Evolutionary conservation across 371 early-diverging fungal genomes (phyloP).

Genomic region (Phascolomyces articulosus): DNA sequence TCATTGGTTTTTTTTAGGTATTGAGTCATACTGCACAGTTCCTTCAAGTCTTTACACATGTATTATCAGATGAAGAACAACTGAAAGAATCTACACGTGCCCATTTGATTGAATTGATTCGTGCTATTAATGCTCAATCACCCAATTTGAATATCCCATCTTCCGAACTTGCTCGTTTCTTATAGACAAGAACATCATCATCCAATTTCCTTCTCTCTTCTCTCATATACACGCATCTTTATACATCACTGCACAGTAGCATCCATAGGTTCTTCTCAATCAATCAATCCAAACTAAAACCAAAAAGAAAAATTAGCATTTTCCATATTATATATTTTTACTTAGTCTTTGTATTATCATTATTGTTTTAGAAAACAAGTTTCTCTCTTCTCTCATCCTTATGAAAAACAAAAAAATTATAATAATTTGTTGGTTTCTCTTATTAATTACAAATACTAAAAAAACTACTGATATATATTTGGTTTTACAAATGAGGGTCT

Average conservation of each 20-base stretch:
- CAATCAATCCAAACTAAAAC: too few relatives aligned
- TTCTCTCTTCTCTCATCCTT: background rate
- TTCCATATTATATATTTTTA: too few relatives aligned
- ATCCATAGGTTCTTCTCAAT: too few relatives aligned
- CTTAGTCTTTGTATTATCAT: constrained; percentile 1
- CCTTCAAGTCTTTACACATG: constrained; percentile 50
- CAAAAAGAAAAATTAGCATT: too few relatives aligned
- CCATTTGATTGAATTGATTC: constrained; percentile 61
- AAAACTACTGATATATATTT: too few relatives aligned
- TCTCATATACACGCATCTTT: too few relatives aligned
- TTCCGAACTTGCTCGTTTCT: constrained; percentile 20
- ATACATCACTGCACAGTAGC: too few relatives aligned
- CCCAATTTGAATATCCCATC: constrained; percentile 15
- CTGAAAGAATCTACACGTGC: constrained; percentile 54
- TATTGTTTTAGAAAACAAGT: background rate
- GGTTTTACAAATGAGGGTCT: too few relatives aligned
- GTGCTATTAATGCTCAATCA: constrained; percentile 50
- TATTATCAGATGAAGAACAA: constrained; percentile 57
- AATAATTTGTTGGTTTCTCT: too few relatives aligned
- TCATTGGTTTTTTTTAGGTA: constrained; percentile 16
- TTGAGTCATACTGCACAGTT: constrained; percentile 30
- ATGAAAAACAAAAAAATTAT: too few relatives aligned
- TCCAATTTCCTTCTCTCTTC: too few relatives aligned
- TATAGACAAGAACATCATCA: constrained; percentile 1
- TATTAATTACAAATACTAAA: too few relatives aligned